Evolutionary conservation across 1,139 yeast genomes (phyloP).

Genomic region (Maudiozyma humilis): DNA sequence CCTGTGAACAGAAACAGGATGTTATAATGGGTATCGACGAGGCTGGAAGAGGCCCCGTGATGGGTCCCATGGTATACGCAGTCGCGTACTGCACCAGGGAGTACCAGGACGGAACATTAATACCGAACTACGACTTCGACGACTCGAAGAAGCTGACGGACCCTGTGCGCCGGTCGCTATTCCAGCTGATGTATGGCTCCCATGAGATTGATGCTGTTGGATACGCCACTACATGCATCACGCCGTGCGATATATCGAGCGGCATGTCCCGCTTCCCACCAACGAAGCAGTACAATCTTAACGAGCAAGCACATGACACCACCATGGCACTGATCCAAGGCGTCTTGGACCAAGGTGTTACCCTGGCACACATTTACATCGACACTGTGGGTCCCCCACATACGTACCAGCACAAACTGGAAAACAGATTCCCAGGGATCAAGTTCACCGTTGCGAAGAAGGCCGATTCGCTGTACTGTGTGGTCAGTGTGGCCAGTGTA

Average conservation of each 20-base stretch:
- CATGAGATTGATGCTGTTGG: conserved; percentile 59
- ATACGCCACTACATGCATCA: conserved; percentile 78
- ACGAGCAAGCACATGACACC: conserved; percentile 93
- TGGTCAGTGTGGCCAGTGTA: conserved; percentile 93
- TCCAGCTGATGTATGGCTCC: conserved; percentile 48
- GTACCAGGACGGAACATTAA: conserved; percentile 42
- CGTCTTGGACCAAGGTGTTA: conserved; percentile 53
- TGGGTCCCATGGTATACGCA: conserved; percentile 97
- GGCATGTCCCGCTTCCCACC: conserved; percentile 72
- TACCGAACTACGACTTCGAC: conserved; percentile 67
- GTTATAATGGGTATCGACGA: conserved; percentile 83
- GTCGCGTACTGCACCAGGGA: conserved; percentile 61
- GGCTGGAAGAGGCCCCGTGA: conserved; percentile 96
- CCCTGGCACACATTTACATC: conserved; percentile 63
- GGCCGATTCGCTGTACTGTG: conserved; percentile 90
- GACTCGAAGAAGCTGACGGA: conserved; percentile 87
- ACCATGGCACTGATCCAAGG: conserved; percentile 69
- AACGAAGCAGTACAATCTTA: conserved; percentile 62
- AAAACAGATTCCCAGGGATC: conserved; percentile 57
- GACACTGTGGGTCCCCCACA: conserved; percentile 97
- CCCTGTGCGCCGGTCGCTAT: conserved; percentile 52
- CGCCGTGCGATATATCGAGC: conserved; percentile 77
- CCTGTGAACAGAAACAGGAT: conserved; percentile 21
- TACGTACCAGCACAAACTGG: conserved; percentile 69
- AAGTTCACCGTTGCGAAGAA: conserved; percentile 85